Conservation (phyloP, 495 filamentous ascomycete genomes). For the Ramalina peruviana region DNA sequence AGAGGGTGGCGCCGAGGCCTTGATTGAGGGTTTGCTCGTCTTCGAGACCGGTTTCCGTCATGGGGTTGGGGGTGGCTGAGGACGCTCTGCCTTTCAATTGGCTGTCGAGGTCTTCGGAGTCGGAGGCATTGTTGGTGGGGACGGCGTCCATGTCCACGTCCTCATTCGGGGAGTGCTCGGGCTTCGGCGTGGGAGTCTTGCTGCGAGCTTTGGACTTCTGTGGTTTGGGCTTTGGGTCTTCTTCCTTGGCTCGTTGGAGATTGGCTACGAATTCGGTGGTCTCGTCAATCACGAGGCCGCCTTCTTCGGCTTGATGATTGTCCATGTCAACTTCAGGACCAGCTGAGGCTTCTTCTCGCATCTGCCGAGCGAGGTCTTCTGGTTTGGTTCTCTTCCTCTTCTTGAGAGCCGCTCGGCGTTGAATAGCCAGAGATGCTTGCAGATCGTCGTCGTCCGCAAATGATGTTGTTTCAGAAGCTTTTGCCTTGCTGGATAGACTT, state of each 20-base stretch:
- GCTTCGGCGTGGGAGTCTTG: constrained; percentile 27
- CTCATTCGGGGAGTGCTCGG: constrained; percentile 36
- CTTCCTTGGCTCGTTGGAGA: constrained; percentile 48
- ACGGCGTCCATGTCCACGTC: constrained; percentile 49
- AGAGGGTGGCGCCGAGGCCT: constrained; percentile 69
- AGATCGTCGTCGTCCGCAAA: constrained; percentile 90
- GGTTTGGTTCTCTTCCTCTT: constrained; percentile 74
- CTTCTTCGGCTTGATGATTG: constrained; percentile 37
- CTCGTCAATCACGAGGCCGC: constrained; percentile 81
- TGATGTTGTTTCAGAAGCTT: constrained; percentile 33
- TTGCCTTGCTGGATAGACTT: constrained; percentile 20
- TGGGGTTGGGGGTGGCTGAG: constrained; percentile 29
- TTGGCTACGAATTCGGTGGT: constrained; percentile 89
- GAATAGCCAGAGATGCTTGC: constrained; percentile 67
- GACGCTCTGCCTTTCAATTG: constrained; percentile 38
- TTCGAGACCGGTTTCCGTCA: constrained; percentile 63
- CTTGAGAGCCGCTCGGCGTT: constrained; percentile 70
- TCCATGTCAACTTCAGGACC: constrained; percentile 25
- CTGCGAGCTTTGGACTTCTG: constrained; percentile 13
- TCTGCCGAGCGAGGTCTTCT: constrained; percentile 70
- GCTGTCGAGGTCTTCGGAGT: constrained; percentile 35
- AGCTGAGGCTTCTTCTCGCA: constrained; percentile 59
- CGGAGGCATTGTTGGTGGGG: constrained; percentile 42
- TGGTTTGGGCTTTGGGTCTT: constrained; percentile 24
- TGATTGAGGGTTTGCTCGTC: constrained; percentile 65